Evolutionary conservation across 2,329 filamentous ascomycete genomes (phyloP).

Genomic region (Nigrograna mackinnonii): DNA sequence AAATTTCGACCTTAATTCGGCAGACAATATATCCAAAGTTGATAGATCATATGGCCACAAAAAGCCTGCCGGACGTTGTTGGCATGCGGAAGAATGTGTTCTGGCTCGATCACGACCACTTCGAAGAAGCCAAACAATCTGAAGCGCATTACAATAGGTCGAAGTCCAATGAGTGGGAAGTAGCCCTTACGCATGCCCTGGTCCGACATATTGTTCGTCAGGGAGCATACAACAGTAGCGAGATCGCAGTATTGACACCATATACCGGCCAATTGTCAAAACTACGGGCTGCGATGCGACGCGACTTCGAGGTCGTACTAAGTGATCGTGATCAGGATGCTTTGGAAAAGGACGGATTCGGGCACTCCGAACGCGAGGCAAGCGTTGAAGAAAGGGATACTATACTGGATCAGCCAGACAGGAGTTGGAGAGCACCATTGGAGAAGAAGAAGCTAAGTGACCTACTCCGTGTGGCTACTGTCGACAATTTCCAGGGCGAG

Average conservation of each 20-base stretch:
- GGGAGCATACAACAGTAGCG: slow-evolving; percentile 58
- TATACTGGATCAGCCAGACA: slow-evolving; percentile 57
- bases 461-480: slow-evolving; percentile 15
- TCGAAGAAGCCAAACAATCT: slow-evolving; percentile 42
- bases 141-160: slow-evolving; percentile 42
- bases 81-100: slow-evolving; percentile 58
- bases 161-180: slow-evolving; percentile 60
- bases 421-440: slow-evolving; percentile 38
- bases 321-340: slow-evolving; percentile 63
- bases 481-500: slow-evolving; percentile 77
- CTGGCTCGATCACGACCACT: slow-evolving; percentile 61
- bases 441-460: background rate
- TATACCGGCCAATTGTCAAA: slow-evolving; percentile 60
- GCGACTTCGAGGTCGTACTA: slow-evolving; percentile 61
- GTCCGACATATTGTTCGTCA: slow-evolving; percentile 68
- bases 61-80: slow-evolving; percentile 48
- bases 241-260: slow-evolving; percentile 72
- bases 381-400: slow-evolving; percentile 22
- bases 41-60: slow-evolving; percentile 49
- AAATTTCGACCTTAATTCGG: slow-evolving; percentile 61
- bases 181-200: slow-evolving; percentile 63
- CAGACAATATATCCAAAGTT: slow-evolving; percentile 60
- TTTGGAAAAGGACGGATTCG: slow-evolving; percentile 33
- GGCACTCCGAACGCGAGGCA: slow-evolving; percentile 41
- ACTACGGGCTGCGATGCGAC: slow-evolving; percentile 48